Base-by-base conservation (phyloP, 345 rosid species). In the Ceriops tagal region DNA sequence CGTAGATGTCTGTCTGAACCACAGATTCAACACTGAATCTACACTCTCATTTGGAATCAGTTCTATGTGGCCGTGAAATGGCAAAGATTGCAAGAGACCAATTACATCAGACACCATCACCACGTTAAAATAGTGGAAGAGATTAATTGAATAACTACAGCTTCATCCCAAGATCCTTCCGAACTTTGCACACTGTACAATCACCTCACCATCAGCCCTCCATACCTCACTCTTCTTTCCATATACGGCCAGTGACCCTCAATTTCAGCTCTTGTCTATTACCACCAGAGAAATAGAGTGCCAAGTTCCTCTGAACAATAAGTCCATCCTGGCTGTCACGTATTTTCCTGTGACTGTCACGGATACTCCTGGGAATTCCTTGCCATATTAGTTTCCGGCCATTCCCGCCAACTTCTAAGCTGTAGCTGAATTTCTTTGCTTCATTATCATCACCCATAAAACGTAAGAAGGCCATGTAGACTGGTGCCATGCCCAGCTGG, bases 371-470 rank as follows among this genome's bases (percentile, higher is more conserved):
- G 0, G 97, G 98, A 37, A 86, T 83, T 70, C 97, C 98, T 78
- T 89, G 90, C 97, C 97, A 93, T 19, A 79, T 81, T 46, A 90
- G 78, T 73, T 86, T 90, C 19, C 93, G 82, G 65, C 96, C 88
- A 57, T 82, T 83, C 24, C 82, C 96, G 6, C 97, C 97, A 9
- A 90, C 97, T 80, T 93, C 97, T 55, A 89, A 80, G 60, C 92
- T 87, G 79, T 93, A 90, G 81, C 90, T 83, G 66, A 87, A 92
- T 62, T 85, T 83, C 83, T 83, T 86, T 6, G 93, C 97, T 76
- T 90, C 97, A 5, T 83, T 81, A 58, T 92, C 98, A 35, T 90
- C 97, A 8, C 98, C 97, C 96, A 92, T 92, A 63, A 92, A 92
- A 37, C 93, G 80, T 64, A 92, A 62, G 73, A 92, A 90, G 43